Evolutionary conservation across 2,329 filamentous ascomycete genomes (phyloP).

Genomic region (Blastomyces gilchristii): DNA sequence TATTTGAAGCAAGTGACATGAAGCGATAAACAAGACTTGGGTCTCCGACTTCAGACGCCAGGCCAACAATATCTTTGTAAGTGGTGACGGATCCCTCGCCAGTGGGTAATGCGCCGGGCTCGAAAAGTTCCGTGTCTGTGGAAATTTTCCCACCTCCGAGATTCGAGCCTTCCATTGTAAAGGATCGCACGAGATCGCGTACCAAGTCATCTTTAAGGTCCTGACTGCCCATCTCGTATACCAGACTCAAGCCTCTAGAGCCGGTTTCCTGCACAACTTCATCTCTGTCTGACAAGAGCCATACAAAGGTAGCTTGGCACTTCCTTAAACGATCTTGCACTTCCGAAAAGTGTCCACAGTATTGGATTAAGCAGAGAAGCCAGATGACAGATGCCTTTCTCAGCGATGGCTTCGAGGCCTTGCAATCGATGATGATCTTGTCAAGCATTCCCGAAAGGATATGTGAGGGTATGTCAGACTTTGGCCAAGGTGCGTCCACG

Average conservation of each 20-base stretch:
- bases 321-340: constrained; percentile 65
- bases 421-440: constrained; percentile 66
- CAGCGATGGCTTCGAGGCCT: constrained; percentile 75
- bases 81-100: constrained; percentile 87
- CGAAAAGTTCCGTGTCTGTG: constrained; percentile 84
- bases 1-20: constrained; percentile 93
- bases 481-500: constrained; percentile 48
- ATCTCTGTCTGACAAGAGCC: constrained; percentile 75
- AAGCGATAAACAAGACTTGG: constrained; percentile 96
- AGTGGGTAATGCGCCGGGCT: constrained; percentile 79
- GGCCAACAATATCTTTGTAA: constrained; percentile 91
- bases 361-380: constrained; percentile 84
- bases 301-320: constrained; percentile 79
- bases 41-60: constrained; percentile 94
- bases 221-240: constrained; percentile 85
- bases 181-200: constrained; percentile 76
- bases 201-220: constrained; percentile 72
- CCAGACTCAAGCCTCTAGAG: constrained; percentile 77
- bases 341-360: constrained; percentile 67
- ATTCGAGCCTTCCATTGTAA: constrained; percentile 56
- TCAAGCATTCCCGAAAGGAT: constrained; percentile 51
- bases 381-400: constrained; percentile 91
- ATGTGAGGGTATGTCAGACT: constrained; percentile 27
- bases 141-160: constrained; percentile 68
- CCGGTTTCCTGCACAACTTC: constrained; percentile 94